Evolutionary conservation across 495 filamentous ascomycete species (phyloP), one percentile per base, ranked within the genome.

Genomic region (Aspergillus cavernicola): DNA sequence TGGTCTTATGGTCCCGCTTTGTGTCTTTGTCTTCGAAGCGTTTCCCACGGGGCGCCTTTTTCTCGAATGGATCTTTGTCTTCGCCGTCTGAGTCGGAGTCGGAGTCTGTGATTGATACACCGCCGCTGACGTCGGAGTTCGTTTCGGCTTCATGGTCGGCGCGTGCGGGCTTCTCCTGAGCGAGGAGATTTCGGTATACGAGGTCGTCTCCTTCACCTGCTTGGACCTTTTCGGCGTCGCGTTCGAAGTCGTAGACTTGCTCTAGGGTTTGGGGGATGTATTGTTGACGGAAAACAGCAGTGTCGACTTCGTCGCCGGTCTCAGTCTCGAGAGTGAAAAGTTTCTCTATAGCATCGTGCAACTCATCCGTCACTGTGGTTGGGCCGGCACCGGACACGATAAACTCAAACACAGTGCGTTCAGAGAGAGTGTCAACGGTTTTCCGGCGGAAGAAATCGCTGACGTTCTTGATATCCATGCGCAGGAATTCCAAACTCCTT

Each of bases 381-480:
- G 80, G 77, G 0, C 81, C 86, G 11, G 85, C 74, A 4, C 63
- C 56, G 2, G 76, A 70, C 1, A 83, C 86, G 56, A 96, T 83
- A 67, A 96, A 97, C 41, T 85, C 78, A 71, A 93, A 97, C 7
- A 89, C 68, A 0, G 77, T 69, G 19, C 82, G 81, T 60, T 97
- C 91, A 3, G 82, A 63, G 9, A 97, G 73, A 0, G 80, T 85
- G 54, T 92, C 82, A 2, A 97, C 89, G 40, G 85, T 87, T 61
- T 95, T 86, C 3, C 87, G 79, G 43, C 82, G 70, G 80, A 98
- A 98, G 72, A 93, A 98, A 63, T 95, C 90, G 37, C 80, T 84
- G 2, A 93, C 81, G 61, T 98, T 98, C 77, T 96, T 97, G 68
- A 97, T 88, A 67, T 98, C 93, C 89, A 95, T 97, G 16, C 92